These are phyloP conservation scores for Erigeron philadelphicus DNA, from an alignment of 140 eudicot genomes.

Conservation along the genomic window DNA sequence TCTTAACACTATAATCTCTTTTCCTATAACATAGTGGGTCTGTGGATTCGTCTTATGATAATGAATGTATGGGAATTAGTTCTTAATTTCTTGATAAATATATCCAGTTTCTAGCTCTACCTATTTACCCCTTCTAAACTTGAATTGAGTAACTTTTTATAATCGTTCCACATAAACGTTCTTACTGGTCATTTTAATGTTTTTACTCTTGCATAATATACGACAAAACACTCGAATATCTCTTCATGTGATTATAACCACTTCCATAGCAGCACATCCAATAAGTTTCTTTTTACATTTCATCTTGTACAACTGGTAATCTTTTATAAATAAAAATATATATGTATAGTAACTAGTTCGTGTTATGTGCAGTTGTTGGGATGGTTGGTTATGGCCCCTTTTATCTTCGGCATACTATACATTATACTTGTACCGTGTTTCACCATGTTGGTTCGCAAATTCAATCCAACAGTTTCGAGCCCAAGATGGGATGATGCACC, in stretches of 20 bases:
- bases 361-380: conserved; percentile 67
- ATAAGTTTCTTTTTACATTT: no score
- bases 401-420: conserved; percentile 53
- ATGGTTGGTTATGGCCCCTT: conserved; percentile 79
- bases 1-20: neutral
- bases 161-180: neutral
- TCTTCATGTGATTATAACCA: no score
- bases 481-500: conserved; percentile 35
- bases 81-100: neutral
- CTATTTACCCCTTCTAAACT: neutral
- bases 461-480: conserved; percentile 37
- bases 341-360: neutral
- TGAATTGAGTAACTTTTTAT: neutral
- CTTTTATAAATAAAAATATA: no score
- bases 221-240: no score
- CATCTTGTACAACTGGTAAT: no score
- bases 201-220: no score
- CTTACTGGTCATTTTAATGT: neutral
- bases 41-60: conserved; percentile 3
- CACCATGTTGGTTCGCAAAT: conserved; percentile 59
- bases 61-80: neutral
- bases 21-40: neutral
- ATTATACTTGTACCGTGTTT: conserved; percentile 64
- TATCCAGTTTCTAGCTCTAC: neutral
- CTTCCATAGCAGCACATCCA: no score